phyloP scores from a whole-genome alignment of 1,139 yeast genomes.

The Yamadazyma atmosphaerica region DNA sequence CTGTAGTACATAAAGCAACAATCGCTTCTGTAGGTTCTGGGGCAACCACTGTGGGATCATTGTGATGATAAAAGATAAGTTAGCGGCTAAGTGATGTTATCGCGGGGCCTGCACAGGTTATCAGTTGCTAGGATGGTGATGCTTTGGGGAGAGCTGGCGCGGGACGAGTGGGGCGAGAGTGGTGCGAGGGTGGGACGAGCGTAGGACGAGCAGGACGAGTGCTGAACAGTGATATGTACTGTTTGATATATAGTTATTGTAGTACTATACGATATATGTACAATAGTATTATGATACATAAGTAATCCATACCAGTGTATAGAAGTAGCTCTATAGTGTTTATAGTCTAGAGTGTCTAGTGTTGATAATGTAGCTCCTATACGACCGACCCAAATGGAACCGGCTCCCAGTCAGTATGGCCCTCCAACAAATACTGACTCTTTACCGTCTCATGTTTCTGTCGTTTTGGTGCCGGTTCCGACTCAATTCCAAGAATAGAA shows the following conservation, averaged over 20 bases:
- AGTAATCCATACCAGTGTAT: not conserved
- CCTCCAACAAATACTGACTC: conserved; percentile 30
- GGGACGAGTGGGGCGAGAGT: too few species aligned
- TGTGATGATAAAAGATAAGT: too few species aligned
- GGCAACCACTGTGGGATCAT: conserved; percentile 81
- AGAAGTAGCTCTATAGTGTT: not conserved
- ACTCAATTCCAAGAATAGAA: conserved; percentile 6
- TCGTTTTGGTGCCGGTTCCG: conserved; percentile 4
- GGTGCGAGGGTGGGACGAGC: too few species aligned
- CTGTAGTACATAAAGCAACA: conserved; percentile 74
- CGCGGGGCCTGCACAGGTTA: too few species aligned
- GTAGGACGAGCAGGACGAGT: too few species aligned
- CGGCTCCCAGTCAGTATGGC: conserved; percentile 33
- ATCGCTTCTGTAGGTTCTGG: conserved; percentile 77
- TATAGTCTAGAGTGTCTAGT: not conserved
- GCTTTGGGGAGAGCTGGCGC: too few species aligned
- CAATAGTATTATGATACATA: too few species aligned
- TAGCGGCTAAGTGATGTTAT: too few species aligned
- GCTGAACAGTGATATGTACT: too few species aligned
- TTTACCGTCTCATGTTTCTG: too few species aligned
- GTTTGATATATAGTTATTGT: too few species aligned
- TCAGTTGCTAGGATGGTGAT: not conserved
- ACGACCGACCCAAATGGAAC: conserved; percentile 30
- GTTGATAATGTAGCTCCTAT: not conserved
- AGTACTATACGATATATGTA: too few species aligned